Percentiles rank a stretch among this genome's conserved stretches.
Conservation (phyloP, 2,329 filamentous ascomycete genomes). For the Trichoderma atrobrunneum region DNA sequence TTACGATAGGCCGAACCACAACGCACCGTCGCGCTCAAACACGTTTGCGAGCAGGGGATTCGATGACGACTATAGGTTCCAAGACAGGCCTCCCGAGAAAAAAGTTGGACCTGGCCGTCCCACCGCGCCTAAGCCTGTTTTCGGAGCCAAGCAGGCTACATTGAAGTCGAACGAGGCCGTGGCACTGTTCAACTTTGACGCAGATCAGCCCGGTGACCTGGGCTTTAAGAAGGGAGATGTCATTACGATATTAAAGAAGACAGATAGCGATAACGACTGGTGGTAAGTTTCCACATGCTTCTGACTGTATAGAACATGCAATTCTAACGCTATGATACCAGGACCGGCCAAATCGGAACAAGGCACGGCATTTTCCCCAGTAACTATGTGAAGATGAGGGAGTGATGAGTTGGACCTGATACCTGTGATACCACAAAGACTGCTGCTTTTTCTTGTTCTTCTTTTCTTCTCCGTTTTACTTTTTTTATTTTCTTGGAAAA, state of each 20-base stretch:
- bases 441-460: slow-evolving; percentile 11
- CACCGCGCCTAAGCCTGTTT: slow-evolving; percentile 85
- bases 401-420: slow-evolving; percentile 31
- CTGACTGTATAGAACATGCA: background rate
- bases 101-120: slow-evolving; percentile 69
- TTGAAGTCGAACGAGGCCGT: slow-evolving; percentile 76
- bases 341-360: slow-evolving; percentile 84
- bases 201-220: slow-evolving; percentile 87
- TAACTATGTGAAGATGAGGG: slow-evolving; percentile 68
- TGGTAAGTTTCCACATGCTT: slow-evolving; percentile 58
- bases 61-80: slow-evolving; percentile 53
- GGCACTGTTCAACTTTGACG: slow-evolving; percentile 90
- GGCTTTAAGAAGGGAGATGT: slow-evolving; percentile 97
- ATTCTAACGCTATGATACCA: slow-evolving; percentile 29
- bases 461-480: background rate
- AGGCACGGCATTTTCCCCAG: slow-evolving; percentile 92
- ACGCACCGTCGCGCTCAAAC: slow-evolving; percentile 47
- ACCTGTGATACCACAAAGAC: slow-evolving; percentile 18
- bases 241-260: slow-evolving; percentile 92
- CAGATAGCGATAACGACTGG: slow-evolving; percentile 92
- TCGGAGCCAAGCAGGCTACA: slow-evolving; percentile 55
- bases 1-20: slow-evolving; percentile 59
- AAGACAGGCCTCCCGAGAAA: slow-evolving; percentile 44
- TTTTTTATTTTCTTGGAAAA: slow-evolving; percentile 14
- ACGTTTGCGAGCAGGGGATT: slow-evolving; percentile 45